A percentile compares a stretch with the other conserved stretches of the same genome.
Conservation (phyloP, 164 flowering plant species). For the Saururus chinensis region DNA sequence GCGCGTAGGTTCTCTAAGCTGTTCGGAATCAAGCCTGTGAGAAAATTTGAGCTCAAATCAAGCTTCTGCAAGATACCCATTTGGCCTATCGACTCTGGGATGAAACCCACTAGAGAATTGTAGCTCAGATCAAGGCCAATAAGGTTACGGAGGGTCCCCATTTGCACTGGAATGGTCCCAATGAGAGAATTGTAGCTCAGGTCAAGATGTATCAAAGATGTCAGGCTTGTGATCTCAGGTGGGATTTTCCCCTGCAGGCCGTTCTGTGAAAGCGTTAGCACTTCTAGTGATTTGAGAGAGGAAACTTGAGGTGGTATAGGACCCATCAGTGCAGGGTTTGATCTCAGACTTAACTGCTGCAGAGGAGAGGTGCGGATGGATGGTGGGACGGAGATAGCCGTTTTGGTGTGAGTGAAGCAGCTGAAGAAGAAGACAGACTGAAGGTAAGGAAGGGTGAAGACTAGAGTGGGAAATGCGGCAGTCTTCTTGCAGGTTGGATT, state of each 20-base stretch:
- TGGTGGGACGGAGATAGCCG: constrained; percentile 24
- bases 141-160: constrained; percentile 53
- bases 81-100: constrained; percentile 56
- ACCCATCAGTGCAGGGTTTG: constrained; percentile 60
- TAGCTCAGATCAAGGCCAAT: constrained; percentile 76
- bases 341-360: constrained; percentile 68
- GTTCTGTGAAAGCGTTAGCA: constrained; percentile 82
- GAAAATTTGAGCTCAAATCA: constrained; percentile 72
- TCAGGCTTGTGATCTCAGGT: constrained; percentile 25
- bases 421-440: constrained; percentile 61
- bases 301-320: constrained; percentile 67
- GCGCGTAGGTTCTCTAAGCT: constrained; percentile 35
- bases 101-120: constrained; percentile 40
- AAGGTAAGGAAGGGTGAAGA: constrained; percentile 57
- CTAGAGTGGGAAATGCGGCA: constrained; percentile 48
- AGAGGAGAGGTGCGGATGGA: constrained; percentile 20
- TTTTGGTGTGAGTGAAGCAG: constrained; percentile 54
- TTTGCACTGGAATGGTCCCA: constrained; percentile 43
- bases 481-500: constrained; percentile 55
- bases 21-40: constrained; percentile 44
- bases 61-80: constrained; percentile 69
- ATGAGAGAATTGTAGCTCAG: constrained; percentile 65
- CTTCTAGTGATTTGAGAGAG: constrained; percentile 38
- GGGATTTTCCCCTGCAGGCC: constrained; percentile 47
- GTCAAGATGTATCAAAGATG: constrained; percentile 58